Evolutionary conservation across 2,329 filamentous ascomycete genomes (phyloP), one percentile per base, ranked within the genome.

Genomic region (Aspergillus niger): DNA sequence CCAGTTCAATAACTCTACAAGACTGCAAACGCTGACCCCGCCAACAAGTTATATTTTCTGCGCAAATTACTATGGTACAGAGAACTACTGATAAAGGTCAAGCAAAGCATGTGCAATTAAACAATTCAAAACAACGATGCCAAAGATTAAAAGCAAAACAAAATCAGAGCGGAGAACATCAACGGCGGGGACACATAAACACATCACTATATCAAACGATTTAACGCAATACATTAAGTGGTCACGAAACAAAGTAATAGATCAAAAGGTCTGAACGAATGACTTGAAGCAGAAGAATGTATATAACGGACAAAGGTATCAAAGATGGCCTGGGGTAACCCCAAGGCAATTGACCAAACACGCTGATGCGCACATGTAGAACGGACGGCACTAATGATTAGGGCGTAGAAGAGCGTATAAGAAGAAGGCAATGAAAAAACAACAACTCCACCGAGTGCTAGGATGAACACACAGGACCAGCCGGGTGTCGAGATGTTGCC

Each of bases 381-480:
- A 63, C 64, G 67, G 57, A 62, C 64, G 73, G 67, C 59, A 67
- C 63, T 71, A 69, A 65, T 55, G 57, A 70, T 69, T 67, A 70
- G 65, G 55, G 62, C 64, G 58, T 60, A 61, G 32, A 50, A 50
- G 48, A 60, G 39, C 32, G 58, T 57, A 57, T 22, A 50, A 36
- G 32, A 32, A 32, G 44, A 50, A 53, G 55, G 36, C 51, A 58
- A 36, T 13, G 32, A 59, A 59, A 51, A 65, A 66, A 61, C 56
- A 69, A 72, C 61, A 77, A 76, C 72, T 74, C 73, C 72, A 72
- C 70, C 68, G 69, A 74, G 72, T 74, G 73, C 74, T 69, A 75
- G 65, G 63, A 71, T 69, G 69, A 77, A 77, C 77, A 79, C 76
- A 74, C 77, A 79, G 77, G 76, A 77, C 77, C 77, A 79, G 77